phyloP scores from a whole-genome alignment of 1,284 basidiomycete genomes.

The Microbotryum violaceum region DNA sequence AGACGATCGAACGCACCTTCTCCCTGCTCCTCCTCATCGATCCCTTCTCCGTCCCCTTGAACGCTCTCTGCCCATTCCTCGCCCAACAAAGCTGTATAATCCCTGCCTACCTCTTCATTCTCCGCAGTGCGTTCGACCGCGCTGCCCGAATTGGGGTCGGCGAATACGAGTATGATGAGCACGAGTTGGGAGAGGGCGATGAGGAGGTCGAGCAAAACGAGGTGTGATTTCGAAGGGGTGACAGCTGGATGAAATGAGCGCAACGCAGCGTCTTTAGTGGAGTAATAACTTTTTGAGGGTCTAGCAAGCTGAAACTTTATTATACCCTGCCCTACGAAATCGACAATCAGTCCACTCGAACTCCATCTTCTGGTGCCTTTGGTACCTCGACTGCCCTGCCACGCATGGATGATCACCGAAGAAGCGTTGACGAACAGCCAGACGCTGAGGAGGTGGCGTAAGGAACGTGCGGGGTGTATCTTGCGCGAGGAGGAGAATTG shows the following conservation, averaged over 20 bases:
- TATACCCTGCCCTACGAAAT: conserved; percentile 23
- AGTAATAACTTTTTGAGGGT: too few relatives aligned
- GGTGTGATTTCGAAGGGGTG: conserved; percentile 7
- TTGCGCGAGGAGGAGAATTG: conserved; percentile 15
- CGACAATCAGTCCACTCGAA: conserved; percentile 13
- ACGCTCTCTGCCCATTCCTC: too few relatives aligned
- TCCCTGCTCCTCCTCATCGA: too few relatives aligned
- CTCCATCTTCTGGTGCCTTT: conserved; percentile 14
- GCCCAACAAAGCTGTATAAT: conserved; percentile 8
- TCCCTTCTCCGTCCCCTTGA: too few relatives aligned
- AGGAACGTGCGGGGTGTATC: conserved; percentile 5
- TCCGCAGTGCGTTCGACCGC: background rate
- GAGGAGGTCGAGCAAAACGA: conserved; percentile 6
- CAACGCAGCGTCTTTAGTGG: too few relatives aligned
- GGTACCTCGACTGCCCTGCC: conserved; percentile 16
- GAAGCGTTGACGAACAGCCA: conserved; percentile 8
- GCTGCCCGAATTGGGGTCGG: conserved; percentile 12
- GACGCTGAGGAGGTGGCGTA: conserved; percentile 9
- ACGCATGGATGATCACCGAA: background rate
- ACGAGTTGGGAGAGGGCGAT: conserved; percentile 10
- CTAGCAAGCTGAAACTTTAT: too few relatives aligned
- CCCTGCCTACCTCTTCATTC: background rate
- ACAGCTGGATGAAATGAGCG: background rate
- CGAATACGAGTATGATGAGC: conserved; percentile 10
- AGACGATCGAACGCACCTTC: too few relatives aligned